A percentile compares a stretch with the other conserved stretches of the same genome.
These are phyloP conservation scores for Macrocybe gigantea DNA, from an alignment of 768 basidiomycete genomes.

Conservation along the genomic window DNA sequence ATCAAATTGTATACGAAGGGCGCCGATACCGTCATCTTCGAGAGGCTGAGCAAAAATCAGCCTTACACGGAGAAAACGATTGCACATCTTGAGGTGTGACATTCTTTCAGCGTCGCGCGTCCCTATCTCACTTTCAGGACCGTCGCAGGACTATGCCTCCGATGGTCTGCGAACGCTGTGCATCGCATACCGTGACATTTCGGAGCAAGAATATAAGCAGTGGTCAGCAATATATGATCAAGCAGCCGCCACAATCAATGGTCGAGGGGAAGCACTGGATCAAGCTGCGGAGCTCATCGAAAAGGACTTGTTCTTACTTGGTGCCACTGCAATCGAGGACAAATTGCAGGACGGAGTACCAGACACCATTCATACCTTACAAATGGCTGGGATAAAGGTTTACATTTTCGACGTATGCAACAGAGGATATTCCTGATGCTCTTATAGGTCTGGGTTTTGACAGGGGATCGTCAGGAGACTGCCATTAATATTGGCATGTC, in stretches of 20 bases:
- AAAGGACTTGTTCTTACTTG: constrained; percentile 86
- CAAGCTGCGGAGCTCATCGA: constrained; percentile 94
- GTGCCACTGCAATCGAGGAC: constrained; percentile 98
- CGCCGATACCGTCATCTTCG: constrained; percentile 95
- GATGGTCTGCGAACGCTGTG: constrained; percentile 97
- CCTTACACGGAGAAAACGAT: constrained; percentile 82
- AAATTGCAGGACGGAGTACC: constrained; percentile 98
- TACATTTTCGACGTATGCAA: constrained; percentile 1
- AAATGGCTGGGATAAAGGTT: constrained; percentile 97
- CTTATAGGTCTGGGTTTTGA: constrained; percentile 88
- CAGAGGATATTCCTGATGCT: constrained; percentile 1
- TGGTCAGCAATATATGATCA: constrained; percentile 88
- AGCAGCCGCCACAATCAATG: constrained; percentile 93
- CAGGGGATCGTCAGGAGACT: constrained; percentile 97
- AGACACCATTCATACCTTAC: constrained; percentile 94
- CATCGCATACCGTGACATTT: constrained; percentile 88
- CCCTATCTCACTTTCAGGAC: constrained; percentile 3
- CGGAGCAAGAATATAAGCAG: constrained; percentile 84
- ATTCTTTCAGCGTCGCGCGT: neutral
- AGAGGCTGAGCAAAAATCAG: constrained; percentile 84
- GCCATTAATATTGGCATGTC: constrained; percentile 99
- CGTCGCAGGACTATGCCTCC: constrained; percentile 82
- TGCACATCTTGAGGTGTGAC: constrained; percentile 78
- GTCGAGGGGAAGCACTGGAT: constrained; percentile 92
- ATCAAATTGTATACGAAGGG: constrained; percentile 97